Evolutionary conservation across 75 land plant genomes (phyloP).

Genomic region (Adiantum capillusveneris): DNA sequence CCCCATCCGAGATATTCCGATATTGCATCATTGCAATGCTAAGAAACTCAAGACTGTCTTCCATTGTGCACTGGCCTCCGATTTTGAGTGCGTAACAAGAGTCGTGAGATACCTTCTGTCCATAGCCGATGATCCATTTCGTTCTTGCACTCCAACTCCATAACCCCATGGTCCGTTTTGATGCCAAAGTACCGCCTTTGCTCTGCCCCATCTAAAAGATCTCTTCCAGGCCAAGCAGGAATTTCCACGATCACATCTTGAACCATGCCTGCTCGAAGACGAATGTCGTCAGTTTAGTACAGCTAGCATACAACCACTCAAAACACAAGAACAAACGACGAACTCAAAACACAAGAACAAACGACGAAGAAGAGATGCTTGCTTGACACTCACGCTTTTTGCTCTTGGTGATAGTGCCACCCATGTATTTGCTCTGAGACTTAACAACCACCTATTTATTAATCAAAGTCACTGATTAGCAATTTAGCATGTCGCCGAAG

Average conservation of each 20-base stretch:
- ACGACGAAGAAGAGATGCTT: no score
- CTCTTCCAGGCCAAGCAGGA: conserved; percentile 84
- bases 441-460: conserved; percentile 64
- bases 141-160: conserved; percentile 72
- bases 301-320: not conserved
- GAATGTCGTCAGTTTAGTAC: not conserved
- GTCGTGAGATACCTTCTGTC: conserved; percentile 52
- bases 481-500: not conserved
- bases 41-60: no score
- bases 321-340: not conserved
- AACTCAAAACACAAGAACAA: conserved; percentile 4
- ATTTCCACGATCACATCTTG: conserved; percentile 62
- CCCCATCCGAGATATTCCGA: no score
- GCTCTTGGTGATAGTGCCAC: conserved; percentile 80
- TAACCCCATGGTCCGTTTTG: conserved; percentile 52
- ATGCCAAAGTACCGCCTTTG: conserved; percentile 72
- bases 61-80: no score
- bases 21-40: no score
- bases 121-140: conserved; percentile 48
- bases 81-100: conserved; percentile 28
- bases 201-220: conserved; percentile 62
- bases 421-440: conserved; percentile 79
- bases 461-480: not conserved
- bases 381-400: conserved; percentile 92
- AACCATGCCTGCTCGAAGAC: conserved; percentile 57